phyloP scores from a whole-genome alignment of 495 filamentous ascomycete genomes.

The Amniculicola lignicola region DNA sequence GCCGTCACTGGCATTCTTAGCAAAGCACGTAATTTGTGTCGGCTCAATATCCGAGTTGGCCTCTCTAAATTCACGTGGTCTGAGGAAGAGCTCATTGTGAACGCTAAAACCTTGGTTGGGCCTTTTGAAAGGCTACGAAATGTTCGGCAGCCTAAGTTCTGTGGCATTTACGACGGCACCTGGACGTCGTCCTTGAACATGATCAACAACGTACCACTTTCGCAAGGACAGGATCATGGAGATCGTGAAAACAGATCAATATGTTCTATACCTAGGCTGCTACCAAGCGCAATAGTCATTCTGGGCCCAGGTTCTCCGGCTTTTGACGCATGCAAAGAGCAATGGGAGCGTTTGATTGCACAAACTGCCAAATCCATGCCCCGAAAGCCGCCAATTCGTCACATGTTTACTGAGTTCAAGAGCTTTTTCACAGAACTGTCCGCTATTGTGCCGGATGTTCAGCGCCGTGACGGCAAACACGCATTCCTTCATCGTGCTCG shows the following conservation, averaged over 20 bases:
- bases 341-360: slow-evolving; percentile 20
- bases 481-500: slow-evolving; percentile 30
- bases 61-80: slow-evolving; percentile 24
- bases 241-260: too few relatives aligned
- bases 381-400: slow-evolving; percentile 15
- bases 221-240: too few relatives aligned
- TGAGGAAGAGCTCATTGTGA: slow-evolving; percentile 18
- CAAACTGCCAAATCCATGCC: neutral
- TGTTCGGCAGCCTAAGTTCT: slow-evolving; percentile 21
- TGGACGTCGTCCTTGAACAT: neutral
- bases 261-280: too few relatives aligned
- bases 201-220: neutral
- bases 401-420: slow-evolving; percentile 31
- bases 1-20: slow-evolving; percentile 23
- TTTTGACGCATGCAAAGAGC: slow-evolving; percentile 20
- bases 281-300: too few relatives aligned
- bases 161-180: slow-evolving; percentile 17
- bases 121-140: slow-evolving; percentile 31
- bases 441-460: slow-evolving; percentile 8
- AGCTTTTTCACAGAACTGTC: slow-evolving; percentile 20
- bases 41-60: slow-evolving; percentile 24
- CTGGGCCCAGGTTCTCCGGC: neutral
- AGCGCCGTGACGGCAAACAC: neutral
- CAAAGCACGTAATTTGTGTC: slow-evolving; percentile 22
- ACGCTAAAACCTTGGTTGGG: slow-evolving; percentile 18